Base-by-base conservation (phyloP, 2,329 filamentous ascomycete genomes). In the Helminthosporium solani region DNA sequence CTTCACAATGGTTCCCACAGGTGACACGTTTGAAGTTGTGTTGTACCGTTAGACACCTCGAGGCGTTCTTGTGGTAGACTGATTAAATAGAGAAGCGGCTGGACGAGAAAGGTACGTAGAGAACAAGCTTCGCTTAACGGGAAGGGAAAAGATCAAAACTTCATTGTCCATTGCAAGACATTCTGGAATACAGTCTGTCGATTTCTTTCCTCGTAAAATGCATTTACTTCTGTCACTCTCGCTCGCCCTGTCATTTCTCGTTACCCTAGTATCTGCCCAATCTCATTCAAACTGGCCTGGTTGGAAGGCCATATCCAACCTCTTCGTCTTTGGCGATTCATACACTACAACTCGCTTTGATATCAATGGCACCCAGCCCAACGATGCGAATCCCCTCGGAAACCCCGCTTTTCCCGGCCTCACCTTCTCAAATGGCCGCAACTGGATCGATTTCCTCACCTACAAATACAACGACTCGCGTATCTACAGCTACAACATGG, bases 371-470 rank as follows among this genome's bases (percentile, higher is more conserved):
- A 42, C 40, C 2, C 45, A 47, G 15, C 45, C 45, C 7, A 42
- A 39, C 19, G 6, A 30, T n/a, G 27, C 14, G 9, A 47, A 47
- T 25, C 45, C 45, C 14, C 20, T 47, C 11, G 45, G 45, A 3
- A 47, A 47, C 28, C 45, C 45, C 20, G 33, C 39, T 3, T 47
- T 47, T 20, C 45, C 45, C 6, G 45, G 45, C 23, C 34, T 8
- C 5, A 47, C 45, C 8, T 47, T 40, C 21, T 42, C 39, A 11
- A 47, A 47, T 19, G 45, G 45, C 25, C 33, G 45, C 15, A 47
- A 47, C 27, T 47, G 40, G 39, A 42, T 47, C 23, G 45, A 47
- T 15, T 47, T 47, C 23, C 34, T 47, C 2, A 43, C 45, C 4
- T 47, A 47, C 40, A 18, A 3, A 9, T 43, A 47, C 40, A 47